phyloP scores from a whole-genome alignment of 2,329 filamentous ascomycete genomes.

The Trichoderma atrobrunneum region DNA sequence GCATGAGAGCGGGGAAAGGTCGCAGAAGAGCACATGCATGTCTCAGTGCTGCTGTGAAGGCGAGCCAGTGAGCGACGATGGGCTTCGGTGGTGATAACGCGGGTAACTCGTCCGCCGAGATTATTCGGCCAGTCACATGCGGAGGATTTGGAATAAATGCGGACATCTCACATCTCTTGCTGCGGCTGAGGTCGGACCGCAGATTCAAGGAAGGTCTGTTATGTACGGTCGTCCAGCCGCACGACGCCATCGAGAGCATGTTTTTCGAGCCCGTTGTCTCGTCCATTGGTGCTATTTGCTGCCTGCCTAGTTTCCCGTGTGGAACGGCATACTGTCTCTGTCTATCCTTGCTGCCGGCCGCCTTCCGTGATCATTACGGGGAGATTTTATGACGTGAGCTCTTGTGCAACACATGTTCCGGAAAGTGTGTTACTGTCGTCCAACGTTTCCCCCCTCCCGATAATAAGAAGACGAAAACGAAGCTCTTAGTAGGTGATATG shows the following conservation, averaged over 20 bases:
- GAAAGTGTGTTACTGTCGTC: background rate
- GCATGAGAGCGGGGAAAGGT: background rate
- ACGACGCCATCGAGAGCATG: background rate
- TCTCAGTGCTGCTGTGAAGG: background rate
- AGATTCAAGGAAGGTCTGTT: background rate
- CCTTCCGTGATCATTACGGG: background rate
- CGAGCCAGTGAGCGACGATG: slow-evolving; percentile 8
- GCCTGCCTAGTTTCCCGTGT: background rate
- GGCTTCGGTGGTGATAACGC: background rate
- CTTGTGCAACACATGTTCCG: background rate
- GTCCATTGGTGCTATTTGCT: background rate
- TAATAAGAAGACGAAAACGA: background rate
- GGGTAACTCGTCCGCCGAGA: background rate
- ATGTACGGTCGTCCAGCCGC: background rate
- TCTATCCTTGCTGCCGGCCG: background rate
- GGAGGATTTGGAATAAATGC: background rate
- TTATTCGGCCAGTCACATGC: slow-evolving; percentile 4
- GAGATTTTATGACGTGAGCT: background rate
- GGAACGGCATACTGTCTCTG: background rate
- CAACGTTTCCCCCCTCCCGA: background rate
- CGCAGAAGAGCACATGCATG: slow-evolving; percentile 12
- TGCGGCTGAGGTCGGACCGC: slow-evolving; percentile 12
- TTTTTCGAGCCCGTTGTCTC: background rate
- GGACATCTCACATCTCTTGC: background rate
- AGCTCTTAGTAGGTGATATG: background rate